Evolutionary conservation across 352 stramenopile genomes (phyloP), one percentile per base, ranked within the genome.

Genomic region (Phytophthora syringae): DNA sequence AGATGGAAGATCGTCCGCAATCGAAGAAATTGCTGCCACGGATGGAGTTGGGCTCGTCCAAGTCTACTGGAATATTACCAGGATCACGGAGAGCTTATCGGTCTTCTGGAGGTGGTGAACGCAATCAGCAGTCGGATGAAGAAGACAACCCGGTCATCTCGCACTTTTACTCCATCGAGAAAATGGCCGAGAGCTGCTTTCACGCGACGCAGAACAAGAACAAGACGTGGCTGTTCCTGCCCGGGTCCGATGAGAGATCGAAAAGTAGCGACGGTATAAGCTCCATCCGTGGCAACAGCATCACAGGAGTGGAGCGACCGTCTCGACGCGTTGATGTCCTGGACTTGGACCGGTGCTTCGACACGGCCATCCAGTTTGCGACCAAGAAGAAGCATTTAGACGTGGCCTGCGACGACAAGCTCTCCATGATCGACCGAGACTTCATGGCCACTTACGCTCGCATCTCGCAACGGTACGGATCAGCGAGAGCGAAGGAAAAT

Each of bases 111-210:
- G 30, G 39, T 6, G 27, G 40, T 11, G 58, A 53, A 25, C 48
- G 37, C 22, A 74, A 73, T 20, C 62, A 72, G 9, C 44, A 55
- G 52, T 49, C 62, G 20, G 72, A 81, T 3, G 67, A 80, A 0
- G 69, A 82, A 9, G 59, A 80, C 1, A 73, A 74, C 22, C 30
- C 71, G 1, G 43, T 51, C 3, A 72, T 89, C 16, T 88, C 79
- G 25, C 86, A 90, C 56, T 89, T 93, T 44, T 94, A 94, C 70
- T 89, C 86, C 21, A 71, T 93, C 21, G 84, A 93, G 58, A 88
- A 82, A 34, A 77, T 93, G 63, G 70, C 80, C 1, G 80, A 86
- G 39, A 88, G 74, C 27, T 93, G 82, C 48, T 88, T 86, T 32
- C 84, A 92, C 52, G 84, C 82, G 3, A 77, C 83, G 4, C 81